phyloP scores from a whole-genome alignment of 192 early-diverging fungal species.

The Backusella mclennaniae region DNA sequence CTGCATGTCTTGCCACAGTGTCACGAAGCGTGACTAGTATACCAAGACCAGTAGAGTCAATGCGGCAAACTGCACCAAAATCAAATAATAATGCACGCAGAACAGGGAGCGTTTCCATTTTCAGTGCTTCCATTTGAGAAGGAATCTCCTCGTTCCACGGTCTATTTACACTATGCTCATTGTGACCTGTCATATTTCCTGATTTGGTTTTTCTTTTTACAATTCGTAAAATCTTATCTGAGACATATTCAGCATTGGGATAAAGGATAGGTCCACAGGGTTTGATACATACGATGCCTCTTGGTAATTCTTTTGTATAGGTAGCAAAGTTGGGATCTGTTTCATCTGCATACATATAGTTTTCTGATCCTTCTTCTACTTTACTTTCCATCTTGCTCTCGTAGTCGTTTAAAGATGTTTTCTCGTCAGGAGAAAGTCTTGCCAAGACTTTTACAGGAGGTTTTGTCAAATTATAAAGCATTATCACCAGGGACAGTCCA shows the following conservation, averaged over 20 bases:
- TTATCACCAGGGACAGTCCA: slow-evolving; percentile 63
- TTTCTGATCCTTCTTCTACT: not conserved
- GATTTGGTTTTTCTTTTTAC: slow-evolving; percentile 22
- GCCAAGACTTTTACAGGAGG: slow-evolving; percentile 54
- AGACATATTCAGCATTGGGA: slow-evolving; percentile 65
- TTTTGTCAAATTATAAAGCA: slow-evolving; percentile 75
- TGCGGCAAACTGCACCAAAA: slow-evolving; percentile 69
- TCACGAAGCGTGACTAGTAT: slow-evolving; percentile 58
- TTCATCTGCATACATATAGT: slow-evolving; percentile 28
- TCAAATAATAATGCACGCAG: slow-evolving; percentile 81
- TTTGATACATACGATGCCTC: slow-evolving; percentile 70
- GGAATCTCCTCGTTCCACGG: slow-evolving; percentile 15
- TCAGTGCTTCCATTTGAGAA: not conserved
- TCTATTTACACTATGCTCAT: not conserved
- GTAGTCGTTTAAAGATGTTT: not conserved
- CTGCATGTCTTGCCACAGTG: slow-evolving; percentile 25
- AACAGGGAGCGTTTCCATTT: slow-evolving; percentile 33
- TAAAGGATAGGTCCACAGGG: slow-evolving; percentile 67
- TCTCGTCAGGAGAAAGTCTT: slow-evolving; percentile 20
- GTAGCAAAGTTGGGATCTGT: slow-evolving; percentile 17
- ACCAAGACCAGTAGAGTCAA: slow-evolving; percentile 83
- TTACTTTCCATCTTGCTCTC: not conserved
- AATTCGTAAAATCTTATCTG: slow-evolving; percentile 46
- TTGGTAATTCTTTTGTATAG: slow-evolving; percentile 29
- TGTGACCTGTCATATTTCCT: slow-evolving; percentile 8